Base-by-base conservation (phyloP, 2,329 filamentous ascomycete genomes). In the Apiospora malaysiana region DNA sequence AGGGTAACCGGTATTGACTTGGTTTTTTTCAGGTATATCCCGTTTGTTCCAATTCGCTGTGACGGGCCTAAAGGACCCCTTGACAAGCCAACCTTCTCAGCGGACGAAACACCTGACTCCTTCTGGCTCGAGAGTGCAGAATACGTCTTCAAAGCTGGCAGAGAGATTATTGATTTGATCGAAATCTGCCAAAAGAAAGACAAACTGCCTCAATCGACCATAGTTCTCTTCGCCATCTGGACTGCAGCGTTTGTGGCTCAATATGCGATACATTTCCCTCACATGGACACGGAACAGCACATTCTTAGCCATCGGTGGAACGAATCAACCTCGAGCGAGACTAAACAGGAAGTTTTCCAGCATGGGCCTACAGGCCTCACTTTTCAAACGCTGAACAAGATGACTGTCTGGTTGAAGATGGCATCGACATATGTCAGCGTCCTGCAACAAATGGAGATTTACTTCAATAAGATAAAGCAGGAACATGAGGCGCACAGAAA, bases 221-320 rank as follows among this genome's bases (percentile, higher is more conserved):
- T 93, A 45, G 86, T 91, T 4, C 85, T 89, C 4, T 93, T 92
- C 76, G 88, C 91, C 2, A 84, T 92, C 49, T 94, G 91, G 84
- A 88, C 87, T 14, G 90, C 91, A 0, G 87, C 88, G 0, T 91
- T 92, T 75, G 85, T 89, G 21, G 89, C 90, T 45, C 84, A 92
- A 2, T 94, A 93, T 77, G 89, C 88, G 14, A 84, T 85, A 63
- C 88, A 90, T 76, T 94, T 93, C 70, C 90, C 90, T 0, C 86
- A 88, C 71, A 93, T 94, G 89, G 92, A 94, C 74, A 83, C 83
- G 0, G 81, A 87, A 14, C 81, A 83, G 3, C 86, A 88, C 76
- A 87, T 93, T 81, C 77, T 83, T 7, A 76, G 75, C 59, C 73
- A 81, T 2, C 81, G 84, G 25, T 83, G 80, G 51, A 78, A 82